phyloP scores from a whole-genome alignment of 352 stramenopile species.

The Phytophthora nicotianae region DNA sequence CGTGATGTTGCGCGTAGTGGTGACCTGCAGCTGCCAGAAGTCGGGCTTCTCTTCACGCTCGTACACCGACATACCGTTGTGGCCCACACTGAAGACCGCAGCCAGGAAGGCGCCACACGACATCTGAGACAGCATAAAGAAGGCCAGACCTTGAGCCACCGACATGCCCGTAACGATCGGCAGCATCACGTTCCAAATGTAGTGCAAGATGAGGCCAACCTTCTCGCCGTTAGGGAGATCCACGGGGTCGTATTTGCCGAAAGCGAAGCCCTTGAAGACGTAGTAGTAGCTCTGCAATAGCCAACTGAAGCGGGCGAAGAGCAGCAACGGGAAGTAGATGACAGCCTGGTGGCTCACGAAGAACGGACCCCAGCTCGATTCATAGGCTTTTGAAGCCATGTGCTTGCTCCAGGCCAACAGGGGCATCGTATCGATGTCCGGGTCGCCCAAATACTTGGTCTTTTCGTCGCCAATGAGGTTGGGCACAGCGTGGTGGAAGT shows the following conservation, averaged over 20 bases:
- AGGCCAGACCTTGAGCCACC: conserved; percentile 68
- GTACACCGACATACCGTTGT: conserved; percentile 99
- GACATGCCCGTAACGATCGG: conserved; percentile 71
- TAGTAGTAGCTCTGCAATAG: conserved; percentile 96
- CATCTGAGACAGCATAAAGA: conserved; percentile 87
- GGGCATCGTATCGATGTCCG: conserved; percentile 99
- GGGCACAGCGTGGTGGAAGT: conserved; percentile 98
- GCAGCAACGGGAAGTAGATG: conserved; percentile 97
- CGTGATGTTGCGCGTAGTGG: conserved; percentile 97
- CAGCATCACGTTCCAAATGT: conserved; percentile 92
- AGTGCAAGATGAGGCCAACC: conserved; percentile 85
- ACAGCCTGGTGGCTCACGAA: conserved; percentile 94
- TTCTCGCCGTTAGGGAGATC: conserved; percentile 87
- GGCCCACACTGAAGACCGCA: conserved; percentile 96
- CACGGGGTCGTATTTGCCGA: conserved; percentile 83
- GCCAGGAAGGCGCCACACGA: conserved; percentile 95
- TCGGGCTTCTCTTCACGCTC: conserved; percentile 95
- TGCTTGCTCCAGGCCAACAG: conserved; percentile 97
- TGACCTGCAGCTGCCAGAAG: conserved; percentile 99
- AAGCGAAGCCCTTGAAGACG: conserved; percentile 90
- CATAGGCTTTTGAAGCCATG: conserved; percentile 90
- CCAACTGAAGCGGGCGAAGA: conserved; percentile 97
- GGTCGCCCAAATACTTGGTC: conserved; percentile 90
- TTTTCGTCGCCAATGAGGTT: conserved; percentile 95
- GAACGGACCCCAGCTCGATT: conserved; percentile 86